Evolutionary conservation across 2,329 filamentous ascomycete genomes (phyloP), one percentile per base, ranked within the genome.

Genomic region (Botryotinia calthae): DNA sequence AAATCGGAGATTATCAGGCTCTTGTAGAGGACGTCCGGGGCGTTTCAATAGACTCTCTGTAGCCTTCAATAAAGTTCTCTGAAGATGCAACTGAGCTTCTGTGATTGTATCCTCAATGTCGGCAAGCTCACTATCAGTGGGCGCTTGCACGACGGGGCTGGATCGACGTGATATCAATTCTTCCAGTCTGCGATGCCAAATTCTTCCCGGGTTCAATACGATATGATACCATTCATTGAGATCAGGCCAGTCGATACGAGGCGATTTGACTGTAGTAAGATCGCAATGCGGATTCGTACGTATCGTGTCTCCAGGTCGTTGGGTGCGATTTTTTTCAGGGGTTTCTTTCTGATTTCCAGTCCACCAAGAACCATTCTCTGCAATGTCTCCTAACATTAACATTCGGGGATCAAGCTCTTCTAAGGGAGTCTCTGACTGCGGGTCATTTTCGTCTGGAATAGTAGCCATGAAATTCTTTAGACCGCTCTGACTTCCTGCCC

Each of bases 361-460:
- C 92, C 93, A 95, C 93, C 92, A 95, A 12, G 87, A 88, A 3
- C 92, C 93, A 79, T 96, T 96, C 79, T 96, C 93, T 1, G 90
- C 91, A 76, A 95, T 86, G 78, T 95, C 89, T 3, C 92, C 93
- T 2, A 95, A 81, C 10, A 94, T 84, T 31, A 95, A 83, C 8
- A 92, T 87, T 79, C 94, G 96, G 1, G 91, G 88, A 79, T 96
- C 93, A 31, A 94, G 82, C 67, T 93, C 90, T 51, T 86, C 86
- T 5, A 89, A 81, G 18, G 76, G 72, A 8, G 74, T 74, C 58
- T 78, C 76, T 56, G 75, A 77, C 48, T 72, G 75, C 72, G 79
- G 73, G 73, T 76, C 70, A 81, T 83, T 75, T 74, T 81, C 76
- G 76, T 81, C 56, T 44, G 63, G 64, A 46, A 74, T 64, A 22